phyloP scores from a whole-genome alignment of 495 filamentous ascomycete species.

The Penicillium ochrochloron region DNA sequence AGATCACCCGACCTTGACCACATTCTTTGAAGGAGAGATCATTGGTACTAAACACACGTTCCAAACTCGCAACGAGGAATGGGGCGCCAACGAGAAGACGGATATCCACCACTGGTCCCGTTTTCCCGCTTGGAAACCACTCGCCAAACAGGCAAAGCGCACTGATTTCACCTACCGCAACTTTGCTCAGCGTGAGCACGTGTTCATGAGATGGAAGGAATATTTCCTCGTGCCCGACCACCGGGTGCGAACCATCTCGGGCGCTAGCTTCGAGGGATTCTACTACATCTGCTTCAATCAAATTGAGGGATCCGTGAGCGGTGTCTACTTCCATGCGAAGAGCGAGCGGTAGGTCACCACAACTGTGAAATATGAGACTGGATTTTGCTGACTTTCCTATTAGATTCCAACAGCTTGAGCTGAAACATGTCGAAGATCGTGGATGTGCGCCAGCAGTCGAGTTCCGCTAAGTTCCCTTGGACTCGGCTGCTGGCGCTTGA shows the following conservation, averaged over 20 bases:
- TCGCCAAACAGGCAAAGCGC: constrained; percentile 75
- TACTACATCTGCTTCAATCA: constrained; percentile 99
- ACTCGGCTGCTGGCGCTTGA: constrained; percentile 27
- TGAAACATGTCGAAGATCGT: constrained; percentile 82
- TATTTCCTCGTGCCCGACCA: constrained; percentile 98
- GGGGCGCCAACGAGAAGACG: constrained; percentile 91
- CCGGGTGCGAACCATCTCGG: constrained; percentile 82
- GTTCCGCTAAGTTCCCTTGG: constrained; percentile 69
- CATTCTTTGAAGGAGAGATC: constrained; percentile 98
- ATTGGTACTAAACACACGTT: constrained; percentile 96
- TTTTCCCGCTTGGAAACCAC: constrained; percentile 83
- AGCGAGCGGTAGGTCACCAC: constrained; percentile 80
- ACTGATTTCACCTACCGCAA: constrained; percentile 74
- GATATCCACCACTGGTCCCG: constrained; percentile 93
- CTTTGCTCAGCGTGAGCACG: constrained; percentile 77
- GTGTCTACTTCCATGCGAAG: constrained; percentile 97
- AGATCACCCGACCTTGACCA: constrained; percentile 94
- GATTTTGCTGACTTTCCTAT: constrained; percentile 3
- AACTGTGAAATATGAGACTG: not conserved
- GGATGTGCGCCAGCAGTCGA: constrained; percentile 90
- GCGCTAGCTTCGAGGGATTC: constrained; percentile 97
- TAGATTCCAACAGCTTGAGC: constrained; percentile 90
- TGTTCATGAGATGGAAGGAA: constrained; percentile 99
- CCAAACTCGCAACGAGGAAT: constrained; percentile 82
- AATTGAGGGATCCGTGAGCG: constrained; percentile 77